Conservation (phyloP, 768 basidiomycete genomes). For the Brasilioporus rufonigricans region DNA sequence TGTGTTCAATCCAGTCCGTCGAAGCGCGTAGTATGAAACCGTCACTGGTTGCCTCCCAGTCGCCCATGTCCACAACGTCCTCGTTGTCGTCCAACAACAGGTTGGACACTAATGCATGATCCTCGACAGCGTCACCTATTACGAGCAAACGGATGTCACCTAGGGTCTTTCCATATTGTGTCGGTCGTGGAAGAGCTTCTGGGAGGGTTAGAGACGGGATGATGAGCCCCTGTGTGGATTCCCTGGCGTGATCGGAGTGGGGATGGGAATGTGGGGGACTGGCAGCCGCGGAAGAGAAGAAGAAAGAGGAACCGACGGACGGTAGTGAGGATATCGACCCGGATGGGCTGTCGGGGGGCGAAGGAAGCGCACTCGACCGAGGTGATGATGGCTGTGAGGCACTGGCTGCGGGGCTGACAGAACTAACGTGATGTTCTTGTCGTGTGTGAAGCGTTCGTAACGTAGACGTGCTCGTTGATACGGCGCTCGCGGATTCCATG, state of each 20-base stretch:
- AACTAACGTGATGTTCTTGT: constrained; percentile 15
- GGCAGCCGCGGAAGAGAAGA: constrained; percentile 72
- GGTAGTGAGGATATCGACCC: constrained; percentile 69
- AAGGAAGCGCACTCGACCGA: constrained; percentile 48
- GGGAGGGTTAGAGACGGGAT: constrained; percentile 71
- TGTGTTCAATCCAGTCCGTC: constrained; percentile 71
- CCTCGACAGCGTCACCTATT: constrained; percentile 41
- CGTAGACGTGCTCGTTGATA: constrained; percentile 39
- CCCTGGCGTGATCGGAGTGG: constrained; percentile 38
- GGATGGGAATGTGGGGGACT: constrained; percentile 56
- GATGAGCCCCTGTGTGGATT: constrained; percentile 53
- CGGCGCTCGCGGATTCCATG: constrained; percentile 24
- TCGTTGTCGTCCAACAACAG: constrained; percentile 63
- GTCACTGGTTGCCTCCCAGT: constrained; percentile 50
- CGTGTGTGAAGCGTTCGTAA: constrained; percentile 35
- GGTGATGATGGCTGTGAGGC: constrained; percentile 47
- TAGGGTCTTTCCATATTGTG: constrained; percentile 65
- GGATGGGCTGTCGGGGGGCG: constrained; percentile 61
- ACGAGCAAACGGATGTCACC: constrained; percentile 61
- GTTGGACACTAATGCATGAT: constrained; percentile 38
- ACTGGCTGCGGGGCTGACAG: constrained; percentile 3
- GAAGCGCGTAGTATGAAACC: constrained; percentile 54
- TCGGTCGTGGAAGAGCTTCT: constrained; percentile 57
- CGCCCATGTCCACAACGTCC: constrained; percentile 60
- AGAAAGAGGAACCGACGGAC: constrained; percentile 71